A percentile compares a stretch with the other conserved stretches of the same genome.
Conservation (phyloP, 345 rosid genomes). For the Populus euphratica region DNA sequence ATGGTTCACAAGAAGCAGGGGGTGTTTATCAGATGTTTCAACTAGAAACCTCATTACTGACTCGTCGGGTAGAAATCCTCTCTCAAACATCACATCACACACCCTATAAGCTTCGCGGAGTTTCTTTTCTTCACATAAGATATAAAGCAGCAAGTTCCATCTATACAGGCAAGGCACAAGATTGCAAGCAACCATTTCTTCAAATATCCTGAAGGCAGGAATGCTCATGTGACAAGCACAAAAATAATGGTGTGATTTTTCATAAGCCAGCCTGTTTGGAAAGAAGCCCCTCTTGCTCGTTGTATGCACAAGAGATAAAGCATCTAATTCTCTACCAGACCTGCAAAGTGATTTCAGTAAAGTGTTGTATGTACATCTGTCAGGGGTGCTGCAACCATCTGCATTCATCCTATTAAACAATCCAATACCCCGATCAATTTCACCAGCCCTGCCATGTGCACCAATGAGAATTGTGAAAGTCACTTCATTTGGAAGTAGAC, state of each 20-base stretch:
- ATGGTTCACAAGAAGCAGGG: background rate
- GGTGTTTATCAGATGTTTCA: conserved; percentile 9
- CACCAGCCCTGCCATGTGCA: conserved; percentile 45
- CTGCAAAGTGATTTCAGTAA: conserved; percentile 49
- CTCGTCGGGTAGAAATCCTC: conserved; percentile 26
- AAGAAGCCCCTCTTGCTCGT: conserved; percentile 50
- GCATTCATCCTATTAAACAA: conserved; percentile 49
- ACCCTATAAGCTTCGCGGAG: conserved; percentile 41
- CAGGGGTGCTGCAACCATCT: conserved; percentile 38
- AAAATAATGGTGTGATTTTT: conserved; percentile 38
- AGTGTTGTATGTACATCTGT: conserved; percentile 39
- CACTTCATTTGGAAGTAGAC: conserved; percentile 57
- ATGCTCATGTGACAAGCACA: conserved; percentile 41
- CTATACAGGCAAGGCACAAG: conserved; percentile 23
- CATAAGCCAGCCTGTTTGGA: conserved; percentile 44
- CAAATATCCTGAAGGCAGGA: conserved; percentile 50
- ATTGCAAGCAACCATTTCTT: conserved; percentile 47
- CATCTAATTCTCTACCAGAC: conserved; percentile 45
- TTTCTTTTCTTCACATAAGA: conserved; percentile 44
- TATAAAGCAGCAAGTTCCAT: conserved; percentile 40
- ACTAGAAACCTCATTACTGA: conserved; percentile 15
- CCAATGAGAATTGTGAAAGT: conserved; percentile 55
- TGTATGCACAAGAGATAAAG: conserved; percentile 38
- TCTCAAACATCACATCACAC: conserved; percentile 34
- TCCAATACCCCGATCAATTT: conserved; percentile 47